Evolutionary conservation across 208 protist genomes (phyloP), one percentile per base, ranked within the genome.

Genomic region (Acanthamoeba lenticulata): DNA sequence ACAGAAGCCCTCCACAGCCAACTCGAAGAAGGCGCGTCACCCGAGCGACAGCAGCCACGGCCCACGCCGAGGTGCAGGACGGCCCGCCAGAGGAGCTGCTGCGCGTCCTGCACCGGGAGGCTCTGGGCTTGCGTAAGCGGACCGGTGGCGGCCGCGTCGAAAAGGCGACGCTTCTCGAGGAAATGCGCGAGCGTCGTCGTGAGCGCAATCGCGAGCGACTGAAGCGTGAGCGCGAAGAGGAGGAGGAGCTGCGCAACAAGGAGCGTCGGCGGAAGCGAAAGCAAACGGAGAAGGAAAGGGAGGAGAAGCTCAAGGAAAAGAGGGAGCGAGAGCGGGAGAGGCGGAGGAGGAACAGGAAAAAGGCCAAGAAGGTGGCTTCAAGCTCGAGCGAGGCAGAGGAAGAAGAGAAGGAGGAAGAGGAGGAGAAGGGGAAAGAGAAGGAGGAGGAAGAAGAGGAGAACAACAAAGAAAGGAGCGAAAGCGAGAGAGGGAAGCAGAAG

Each of bases 91-190:
- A 81, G 72, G 72, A 81, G n/a, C 42, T 81, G 72, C 72, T 81
- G 72, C 72, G 72, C 2, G 72, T 81, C 36, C 72, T 81, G 34
- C 72, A 81, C 36, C 72, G 72, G 36, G 72, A 81, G 72, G 72
- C 72, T 1, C 72, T 81, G 1, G 72, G 72, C 5, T 38, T 81
- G 72, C 72, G 72, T 13, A 81, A 81, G 40, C 32, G 72, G 72
- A 81, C 72, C 3, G 62, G 62, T 9, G 62, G 62, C 72, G 29
- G 24, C 42, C 72, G 72, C 1, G 40, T 81, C 42, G 38, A 42
- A 17, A 81, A 81, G 72, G 32, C 34, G 34, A 32, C 72, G 15
- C 29, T 49, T 27, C 72, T 81, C 36, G 72, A 81, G 72, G 72
- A 81, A 38, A 81, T 81, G 72, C 34, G 72, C 34, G 42, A 49